These are phyloP conservation scores for Podospora anserina DNA, from an alignment of 495 filamentous ascomycete genomes.

Conservation along the genomic window DNA sequence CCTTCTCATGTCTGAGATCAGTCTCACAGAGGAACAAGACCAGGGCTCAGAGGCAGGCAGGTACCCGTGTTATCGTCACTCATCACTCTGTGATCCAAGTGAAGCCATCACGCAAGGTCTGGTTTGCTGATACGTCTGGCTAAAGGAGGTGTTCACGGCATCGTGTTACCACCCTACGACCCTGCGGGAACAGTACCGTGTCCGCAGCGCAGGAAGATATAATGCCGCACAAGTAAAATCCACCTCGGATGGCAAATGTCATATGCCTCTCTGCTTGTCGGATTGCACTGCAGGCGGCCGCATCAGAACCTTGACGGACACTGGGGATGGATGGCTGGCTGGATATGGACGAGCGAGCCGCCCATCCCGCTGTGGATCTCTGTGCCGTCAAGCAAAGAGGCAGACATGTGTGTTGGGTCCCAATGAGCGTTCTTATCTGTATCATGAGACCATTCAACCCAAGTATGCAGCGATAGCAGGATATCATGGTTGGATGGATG, in stretches of 20 bases:
- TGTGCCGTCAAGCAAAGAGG: constrained; percentile 1
- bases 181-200: not conserved
- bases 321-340: not conserved
- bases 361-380: constrained; percentile 4
- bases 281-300: constrained; percentile 1
- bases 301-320: not conserved
- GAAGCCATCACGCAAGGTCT: not conserved
- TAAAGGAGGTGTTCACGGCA: not conserved
- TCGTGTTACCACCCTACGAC: not conserved
- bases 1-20: not conserved
- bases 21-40: not conserved
- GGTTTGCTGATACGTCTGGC: not conserved
- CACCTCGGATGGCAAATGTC: constrained; percentile 5
- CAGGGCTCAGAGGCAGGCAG: not conserved
- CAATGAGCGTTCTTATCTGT: not conserved
- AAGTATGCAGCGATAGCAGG: not conserved
- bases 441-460: constrained; percentile 5
- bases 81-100: not conserved
- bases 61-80: not conserved
- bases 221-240: not conserved
- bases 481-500: not conserved
- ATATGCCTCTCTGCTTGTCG: constrained; percentile 1
- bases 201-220: not conserved
- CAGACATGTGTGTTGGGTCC: not conserved
- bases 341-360: not conserved